Conservation (phyloP, 495 filamentous ascomycete species). For the Penicillium pancosmium region DNA sequence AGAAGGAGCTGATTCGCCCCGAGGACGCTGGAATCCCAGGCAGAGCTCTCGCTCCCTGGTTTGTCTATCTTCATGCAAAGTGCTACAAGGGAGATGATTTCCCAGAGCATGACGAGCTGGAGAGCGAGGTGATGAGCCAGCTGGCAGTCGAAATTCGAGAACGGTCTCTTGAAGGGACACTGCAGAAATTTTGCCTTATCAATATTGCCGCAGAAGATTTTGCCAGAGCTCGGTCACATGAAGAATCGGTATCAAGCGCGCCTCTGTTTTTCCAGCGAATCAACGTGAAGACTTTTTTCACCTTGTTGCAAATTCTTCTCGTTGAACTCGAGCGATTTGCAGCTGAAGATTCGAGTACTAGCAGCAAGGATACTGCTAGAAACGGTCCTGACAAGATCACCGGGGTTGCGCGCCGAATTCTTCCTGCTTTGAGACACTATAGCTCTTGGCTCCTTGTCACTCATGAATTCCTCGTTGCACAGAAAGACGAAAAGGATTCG, state of each 20-base stretch:
- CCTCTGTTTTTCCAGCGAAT: slow-evolving; percentile 75
- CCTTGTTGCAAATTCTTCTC: slow-evolving; percentile 72
- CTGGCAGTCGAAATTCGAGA: slow-evolving; percentile 74
- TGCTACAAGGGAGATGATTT: slow-evolving; percentile 76
- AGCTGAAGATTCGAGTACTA: slow-evolving; percentile 46
- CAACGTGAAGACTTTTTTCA: slow-evolving; percentile 81
- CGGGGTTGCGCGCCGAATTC: slow-evolving; percentile 61
- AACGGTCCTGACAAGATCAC: slow-evolving; percentile 60
- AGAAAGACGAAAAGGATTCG: slow-evolving; percentile 58
- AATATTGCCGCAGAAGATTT: slow-evolving; percentile 84
- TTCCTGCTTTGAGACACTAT: slow-evolving; percentile 73
- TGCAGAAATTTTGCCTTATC: slow-evolving; percentile 80
- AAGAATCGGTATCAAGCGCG: slow-evolving; percentile 50
- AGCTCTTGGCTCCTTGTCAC: slow-evolving; percentile 69
- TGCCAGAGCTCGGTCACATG: slow-evolving; percentile 60
- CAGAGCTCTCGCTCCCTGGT: slow-evolving; percentile 71
- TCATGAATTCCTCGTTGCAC: slow-evolving; percentile 50
- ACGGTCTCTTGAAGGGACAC: slow-evolving; percentile 60
- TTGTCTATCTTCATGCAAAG: slow-evolving; percentile 83
- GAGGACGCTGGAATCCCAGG: slow-evolving; percentile 53
- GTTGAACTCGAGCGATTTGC: slow-evolving; percentile 64
- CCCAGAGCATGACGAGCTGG: slow-evolving; percentile 76
- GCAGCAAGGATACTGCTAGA: slow-evolving; percentile 31
- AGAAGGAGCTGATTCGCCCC: slow-evolving; percentile 57
- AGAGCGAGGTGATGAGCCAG: slow-evolving; percentile 81